These are phyloP conservation scores for Fusarium sp. DNA, from an alignment of 2,329 filamentous ascomycete genomes.

Conservation along the genomic window DNA sequence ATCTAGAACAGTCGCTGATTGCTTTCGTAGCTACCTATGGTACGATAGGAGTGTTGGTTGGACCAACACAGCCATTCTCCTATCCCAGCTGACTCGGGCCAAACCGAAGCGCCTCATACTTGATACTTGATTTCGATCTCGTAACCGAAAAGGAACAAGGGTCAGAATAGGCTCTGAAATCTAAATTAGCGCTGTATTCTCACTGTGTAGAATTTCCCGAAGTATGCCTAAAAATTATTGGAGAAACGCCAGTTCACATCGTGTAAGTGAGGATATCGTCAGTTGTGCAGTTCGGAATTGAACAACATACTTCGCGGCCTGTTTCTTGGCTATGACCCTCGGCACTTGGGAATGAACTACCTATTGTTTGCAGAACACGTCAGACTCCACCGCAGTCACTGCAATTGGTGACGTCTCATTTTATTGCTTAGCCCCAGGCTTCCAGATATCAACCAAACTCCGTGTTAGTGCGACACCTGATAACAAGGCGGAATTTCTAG, in stretches of 20 bases:
- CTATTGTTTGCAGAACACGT: not conserved
- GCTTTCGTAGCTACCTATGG: not conserved
- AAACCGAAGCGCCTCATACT: not conserved
- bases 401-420: not conserved
- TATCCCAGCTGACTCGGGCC: slow-evolving; percentile 1
- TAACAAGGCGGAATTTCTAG: not conserved
- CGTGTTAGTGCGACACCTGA: not conserved
- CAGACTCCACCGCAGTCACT: not conserved
- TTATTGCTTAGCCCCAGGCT: slow-evolving; percentile 10
- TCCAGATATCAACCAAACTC: not conserved
- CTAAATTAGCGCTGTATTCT: not conserved
- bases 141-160: not conserved
- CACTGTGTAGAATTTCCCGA: not conserved
- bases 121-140: not conserved
- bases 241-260: not conserved
- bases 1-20: not conserved
- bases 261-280: not conserved
- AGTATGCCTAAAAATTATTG: not conserved
- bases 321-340: not conserved
- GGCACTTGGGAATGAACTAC: not conserved
- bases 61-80: slow-evolving; percentile 3
- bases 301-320: not conserved
- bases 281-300: not conserved
- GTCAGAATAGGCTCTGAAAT: not conserved
- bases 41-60: not conserved